Percentiles rank a stretch among this genome's conserved stretches.
These are phyloP conservation scores for Chaetomium fimeti DNA, from an alignment of 495 filamentous ascomycete species.

Conservation along the genomic window DNA sequence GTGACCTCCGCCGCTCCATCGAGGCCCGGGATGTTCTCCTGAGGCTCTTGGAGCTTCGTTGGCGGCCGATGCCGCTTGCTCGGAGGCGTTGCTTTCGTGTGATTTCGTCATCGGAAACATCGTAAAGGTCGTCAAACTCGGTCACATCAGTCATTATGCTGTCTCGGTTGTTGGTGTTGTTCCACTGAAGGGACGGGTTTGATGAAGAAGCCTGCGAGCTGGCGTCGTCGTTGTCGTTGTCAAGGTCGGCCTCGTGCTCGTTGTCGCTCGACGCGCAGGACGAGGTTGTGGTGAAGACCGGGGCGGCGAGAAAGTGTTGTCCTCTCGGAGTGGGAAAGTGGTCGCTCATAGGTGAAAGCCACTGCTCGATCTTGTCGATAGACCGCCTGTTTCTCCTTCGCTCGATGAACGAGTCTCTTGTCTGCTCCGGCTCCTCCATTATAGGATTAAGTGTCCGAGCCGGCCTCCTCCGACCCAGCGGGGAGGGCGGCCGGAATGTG, in stretches of 20 bases:
- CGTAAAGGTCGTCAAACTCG: conserved; percentile 84
- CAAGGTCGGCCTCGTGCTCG: conserved; percentile 35
- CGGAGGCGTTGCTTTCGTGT: conserved; percentile 34
- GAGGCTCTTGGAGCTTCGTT: conserved; percentile 36
- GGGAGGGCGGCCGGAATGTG: conserved; percentile 60
- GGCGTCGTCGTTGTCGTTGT: conserved; percentile 40
- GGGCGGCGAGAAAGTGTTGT: conserved; percentile 56
- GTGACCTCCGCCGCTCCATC: conserved; percentile 42
- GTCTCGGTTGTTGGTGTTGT: conserved; percentile 36
- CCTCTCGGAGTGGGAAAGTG: conserved; percentile 62
- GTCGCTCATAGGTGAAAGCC: conserved; percentile 58
- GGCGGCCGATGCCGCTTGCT: conserved; percentile 39
- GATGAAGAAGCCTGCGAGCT: conserved; percentile 53
- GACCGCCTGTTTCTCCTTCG: conserved; percentile 44
- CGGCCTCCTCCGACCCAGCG: conserved; percentile 65
- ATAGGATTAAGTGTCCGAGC: conserved; percentile 76
- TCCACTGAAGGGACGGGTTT: conserved; percentile 53
- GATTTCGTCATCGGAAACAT: conserved; percentile 66
- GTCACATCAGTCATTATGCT: conserved; percentile 56
- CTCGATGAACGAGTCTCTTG: conserved; percentile 28
- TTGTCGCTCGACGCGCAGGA: conserved; percentile 37
- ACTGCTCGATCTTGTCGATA: conserved; percentile 51
- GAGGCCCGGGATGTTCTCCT: conserved; percentile 33
- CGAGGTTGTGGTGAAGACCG: conserved; percentile 49
- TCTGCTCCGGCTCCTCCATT: conserved; percentile 63